Conservation (phyloP, 1,284 basidiomycete genomes). For the Porphyrellus sp. region DNA sequence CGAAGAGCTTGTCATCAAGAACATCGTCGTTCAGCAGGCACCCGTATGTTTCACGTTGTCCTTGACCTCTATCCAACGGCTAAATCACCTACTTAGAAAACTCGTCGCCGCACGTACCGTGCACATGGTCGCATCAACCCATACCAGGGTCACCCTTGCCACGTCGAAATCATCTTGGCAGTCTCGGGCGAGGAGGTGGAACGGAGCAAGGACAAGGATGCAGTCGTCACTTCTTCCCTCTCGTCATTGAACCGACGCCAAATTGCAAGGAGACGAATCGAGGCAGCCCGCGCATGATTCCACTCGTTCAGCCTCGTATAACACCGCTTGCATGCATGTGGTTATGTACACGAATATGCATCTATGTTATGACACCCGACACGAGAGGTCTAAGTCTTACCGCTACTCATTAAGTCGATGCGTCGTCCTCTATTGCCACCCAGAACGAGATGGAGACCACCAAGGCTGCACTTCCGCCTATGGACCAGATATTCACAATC, state of each 20-base stretch:
- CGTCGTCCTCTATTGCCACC: too few relatives aligned
- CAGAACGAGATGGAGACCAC: neutral
- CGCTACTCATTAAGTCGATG: too few relatives aligned
- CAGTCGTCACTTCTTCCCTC: conserved; percentile 46
- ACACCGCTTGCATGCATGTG: conserved; percentile 14
- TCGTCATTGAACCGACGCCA: conserved; percentile 76
- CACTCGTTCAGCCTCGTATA: conserved; percentile 1
- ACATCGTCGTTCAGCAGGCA: conserved; percentile 98
- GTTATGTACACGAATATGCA: conserved; percentile 36
- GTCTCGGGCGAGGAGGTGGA: conserved; percentile 81
- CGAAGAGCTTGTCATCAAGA: conserved; percentile 93
- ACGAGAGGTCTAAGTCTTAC: too few relatives aligned
- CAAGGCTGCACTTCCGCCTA: neutral
- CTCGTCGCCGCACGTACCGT: conserved; percentile 98
- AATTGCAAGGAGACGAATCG: conserved; percentile 78
- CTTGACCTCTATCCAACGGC: neutral
- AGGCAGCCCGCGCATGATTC: conserved; percentile 57
- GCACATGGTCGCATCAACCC: conserved; percentile 95
- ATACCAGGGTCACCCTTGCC: conserved; percentile 89
- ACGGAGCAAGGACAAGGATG: conserved; percentile 82
- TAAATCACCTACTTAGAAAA: conserved; percentile 67
- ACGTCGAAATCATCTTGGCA: conserved; percentile 92
- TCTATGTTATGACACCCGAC: conserved; percentile 27
- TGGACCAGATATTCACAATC: conserved; percentile 2
- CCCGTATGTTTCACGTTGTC: conserved; percentile 58